These are phyloP conservation scores for Sextonia rubra DNA, from an alignment of 164 flowering plant genomes.

Conservation along the genomic window DNA sequence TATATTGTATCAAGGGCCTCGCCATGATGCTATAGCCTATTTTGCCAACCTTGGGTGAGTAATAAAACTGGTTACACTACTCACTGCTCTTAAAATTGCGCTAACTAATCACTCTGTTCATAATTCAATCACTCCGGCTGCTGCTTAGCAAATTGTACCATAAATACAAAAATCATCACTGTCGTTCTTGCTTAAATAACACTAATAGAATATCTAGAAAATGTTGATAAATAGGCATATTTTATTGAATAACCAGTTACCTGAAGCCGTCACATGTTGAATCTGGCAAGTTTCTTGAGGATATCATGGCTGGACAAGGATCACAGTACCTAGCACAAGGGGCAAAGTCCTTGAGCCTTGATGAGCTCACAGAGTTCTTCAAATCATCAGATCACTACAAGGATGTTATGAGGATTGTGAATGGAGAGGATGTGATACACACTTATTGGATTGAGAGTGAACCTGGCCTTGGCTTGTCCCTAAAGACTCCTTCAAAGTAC, in stretches of 20 bases:
- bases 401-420: constrained; percentile 28
- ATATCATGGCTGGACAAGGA: constrained; percentile 24
- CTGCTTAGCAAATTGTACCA: neutral
- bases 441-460: constrained; percentile 30
- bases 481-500: constrained; percentile 22
- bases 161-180: neutral
- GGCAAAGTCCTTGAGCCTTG: constrained; percentile 15
- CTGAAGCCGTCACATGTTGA: constrained; percentile 22
- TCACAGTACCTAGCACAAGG: constrained; percentile 16
- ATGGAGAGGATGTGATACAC: constrained; percentile 14
- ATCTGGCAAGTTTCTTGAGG: constrained; percentile 22
- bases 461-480: constrained; percentile 26
- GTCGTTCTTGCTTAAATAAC: neutral
- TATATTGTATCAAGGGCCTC: constrained; percentile 24
- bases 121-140: neutral
- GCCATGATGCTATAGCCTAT: constrained; percentile 24
- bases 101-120: neutral
- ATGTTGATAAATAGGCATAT: neutral
- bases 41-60: constrained; percentile 28
- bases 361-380: constrained; percentile 20
- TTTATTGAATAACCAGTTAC: constrained; percentile 11
- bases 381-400: constrained; percentile 25
- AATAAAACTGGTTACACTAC: neutral
- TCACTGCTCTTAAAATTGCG: neutral
- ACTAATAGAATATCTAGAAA: neutral